Evolutionary conservation across 129 eudicot species (phyloP).

Genomic region (Sambucus nigra): DNA sequence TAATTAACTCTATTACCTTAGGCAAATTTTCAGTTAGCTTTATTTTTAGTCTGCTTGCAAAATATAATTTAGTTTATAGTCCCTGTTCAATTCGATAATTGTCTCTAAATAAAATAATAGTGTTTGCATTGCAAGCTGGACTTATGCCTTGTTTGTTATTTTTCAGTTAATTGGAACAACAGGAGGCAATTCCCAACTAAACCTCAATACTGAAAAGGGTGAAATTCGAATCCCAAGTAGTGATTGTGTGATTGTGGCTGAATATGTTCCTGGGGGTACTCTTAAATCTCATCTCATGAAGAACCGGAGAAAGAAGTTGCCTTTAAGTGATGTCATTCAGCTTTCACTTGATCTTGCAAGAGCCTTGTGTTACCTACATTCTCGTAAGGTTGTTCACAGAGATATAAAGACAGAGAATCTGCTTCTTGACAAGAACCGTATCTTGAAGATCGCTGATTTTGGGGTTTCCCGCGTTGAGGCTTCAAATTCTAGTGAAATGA

Average conservation of each 20-base stretch:
- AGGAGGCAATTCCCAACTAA: background rate
- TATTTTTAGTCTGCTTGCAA: too few relatives aligned
- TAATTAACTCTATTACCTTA: too few relatives aligned
- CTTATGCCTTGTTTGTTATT: too few relatives aligned
- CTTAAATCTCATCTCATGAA: slow-evolving; percentile 21
- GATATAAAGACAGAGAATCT: too few relatives aligned
- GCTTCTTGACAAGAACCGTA: slow-evolving; percentile 29
- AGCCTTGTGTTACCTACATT: slow-evolving; percentile 52
- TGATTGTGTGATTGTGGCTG: slow-evolving; percentile 24
- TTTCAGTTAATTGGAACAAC: too few relatives aligned
- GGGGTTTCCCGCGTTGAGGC: slow-evolving; percentile 30
- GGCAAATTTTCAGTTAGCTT: too few relatives aligned
- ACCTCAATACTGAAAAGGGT: slow-evolving; percentile 7
- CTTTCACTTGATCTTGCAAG: slow-evolving; percentile 34
- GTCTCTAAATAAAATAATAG: background rate
- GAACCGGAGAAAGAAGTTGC: slow-evolving; percentile 21
- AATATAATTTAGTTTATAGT: too few relatives aligned
- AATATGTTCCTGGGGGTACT: slow-evolving; percentile 29
- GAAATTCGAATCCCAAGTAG: slow-evolving; percentile 13
- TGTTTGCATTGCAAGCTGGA: too few relatives aligned
- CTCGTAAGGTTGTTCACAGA: slow-evolving; percentile 38
- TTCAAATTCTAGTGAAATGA: slow-evolving; percentile 21
- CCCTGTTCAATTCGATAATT: too few relatives aligned
- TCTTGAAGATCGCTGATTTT: slow-evolving; percentile 27
- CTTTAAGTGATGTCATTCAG: slow-evolving; percentile 14